phyloP scores from a whole-genome alignment of 495 filamentous ascomycete genomes.

The Aspergillus bertholletiae region DNA sequence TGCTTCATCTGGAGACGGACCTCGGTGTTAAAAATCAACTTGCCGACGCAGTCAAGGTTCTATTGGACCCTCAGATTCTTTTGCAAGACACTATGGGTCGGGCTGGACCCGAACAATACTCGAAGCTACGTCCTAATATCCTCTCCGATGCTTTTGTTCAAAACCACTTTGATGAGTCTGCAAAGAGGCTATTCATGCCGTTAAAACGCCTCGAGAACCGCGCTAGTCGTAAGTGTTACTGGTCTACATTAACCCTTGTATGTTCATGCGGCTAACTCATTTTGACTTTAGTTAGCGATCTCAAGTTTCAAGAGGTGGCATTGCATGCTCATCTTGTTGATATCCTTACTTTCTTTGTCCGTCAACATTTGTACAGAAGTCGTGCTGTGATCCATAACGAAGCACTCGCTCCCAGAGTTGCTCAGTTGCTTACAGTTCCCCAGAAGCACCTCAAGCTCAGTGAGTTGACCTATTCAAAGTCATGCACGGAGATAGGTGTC shows the following conservation, averaged over 20 bases:
- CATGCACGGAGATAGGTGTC: neutral
- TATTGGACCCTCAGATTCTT: slow-evolving; percentile 76
- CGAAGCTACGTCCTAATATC: slow-evolving; percentile 63
- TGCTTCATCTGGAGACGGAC: slow-evolving; percentile 87
- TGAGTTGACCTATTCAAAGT: slow-evolving; percentile 39
- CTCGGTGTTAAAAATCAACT: slow-evolving; percentile 94
- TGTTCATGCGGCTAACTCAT: slow-evolving; percentile 12
- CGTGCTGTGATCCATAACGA: slow-evolving; percentile 85
- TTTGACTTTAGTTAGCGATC: slow-evolving; percentile 48
- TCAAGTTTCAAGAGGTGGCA: slow-evolving; percentile 77
- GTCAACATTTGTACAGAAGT: slow-evolving; percentile 79
- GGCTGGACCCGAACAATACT: slow-evolving; percentile 64
- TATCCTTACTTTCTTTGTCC: slow-evolving; percentile 91
- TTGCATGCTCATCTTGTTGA: slow-evolving; percentile 90
- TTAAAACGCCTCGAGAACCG: slow-evolving; percentile 76
- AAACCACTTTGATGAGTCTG: slow-evolving; percentile 87
- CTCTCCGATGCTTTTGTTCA: slow-evolving; percentile 81
- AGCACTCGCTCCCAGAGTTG: slow-evolving; percentile 73
- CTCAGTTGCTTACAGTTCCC: slow-evolving; percentile 76
- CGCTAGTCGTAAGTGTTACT: slow-evolving; percentile 47
- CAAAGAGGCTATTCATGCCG: slow-evolving; percentile 81
- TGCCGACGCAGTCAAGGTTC: slow-evolving; percentile 90
- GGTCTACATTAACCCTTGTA: neutral
- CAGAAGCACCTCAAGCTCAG: slow-evolving; percentile 93
- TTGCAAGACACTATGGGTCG: slow-evolving; percentile 62